Conservation (phyloP, 1,284 basidiomycete species). For the Phaffia rhodozyma region DNA sequence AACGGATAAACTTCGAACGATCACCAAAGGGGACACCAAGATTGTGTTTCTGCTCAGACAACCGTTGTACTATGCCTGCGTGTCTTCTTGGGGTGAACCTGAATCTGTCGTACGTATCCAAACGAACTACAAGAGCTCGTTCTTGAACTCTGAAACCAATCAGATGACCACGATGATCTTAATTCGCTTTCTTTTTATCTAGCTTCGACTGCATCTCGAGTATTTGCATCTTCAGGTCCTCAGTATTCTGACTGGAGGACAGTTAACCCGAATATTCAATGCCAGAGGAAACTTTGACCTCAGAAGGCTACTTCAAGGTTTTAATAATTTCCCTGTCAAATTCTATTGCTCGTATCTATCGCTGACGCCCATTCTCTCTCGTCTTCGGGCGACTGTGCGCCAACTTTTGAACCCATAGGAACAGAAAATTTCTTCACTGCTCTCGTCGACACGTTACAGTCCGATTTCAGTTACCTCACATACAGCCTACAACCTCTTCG, state of each 20-base stretch:
- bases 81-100: slow-evolving; percentile 83
- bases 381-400: background rate
- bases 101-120: slow-evolving; percentile 60
- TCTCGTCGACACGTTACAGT: slow-evolving; percentile 56
- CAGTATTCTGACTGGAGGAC: slow-evolving; percentile 72
- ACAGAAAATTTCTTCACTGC: slow-evolving; percentile 68
- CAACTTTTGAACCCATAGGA: slow-evolving; percentile 39
- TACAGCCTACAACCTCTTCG: slow-evolving; percentile 70
- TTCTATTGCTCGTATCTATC: background rate
- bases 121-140: background rate
- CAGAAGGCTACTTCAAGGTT: slow-evolving; percentile 67
- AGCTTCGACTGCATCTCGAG: slow-evolving; percentile 87
- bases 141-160: background rate
- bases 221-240: slow-evolving; percentile 87
- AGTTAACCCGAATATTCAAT: slow-evolving; percentile 74
- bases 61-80: slow-evolving; percentile 82
- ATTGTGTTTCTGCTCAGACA: slow-evolving; percentile 76
- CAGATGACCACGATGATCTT: background rate
- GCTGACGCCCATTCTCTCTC: background rate
- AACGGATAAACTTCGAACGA: slow-evolving; percentile 60
- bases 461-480: slow-evolving; percentile 65
- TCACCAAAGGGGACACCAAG: slow-evolving; percentile 58
- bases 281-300: slow-evolving; percentile 84
- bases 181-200: slow-evolving; percentile 29
- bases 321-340: slow-evolving; percentile 17